phyloP scores from a whole-genome alignment of 805 yeast species.

The Candida patagonica region DNA sequence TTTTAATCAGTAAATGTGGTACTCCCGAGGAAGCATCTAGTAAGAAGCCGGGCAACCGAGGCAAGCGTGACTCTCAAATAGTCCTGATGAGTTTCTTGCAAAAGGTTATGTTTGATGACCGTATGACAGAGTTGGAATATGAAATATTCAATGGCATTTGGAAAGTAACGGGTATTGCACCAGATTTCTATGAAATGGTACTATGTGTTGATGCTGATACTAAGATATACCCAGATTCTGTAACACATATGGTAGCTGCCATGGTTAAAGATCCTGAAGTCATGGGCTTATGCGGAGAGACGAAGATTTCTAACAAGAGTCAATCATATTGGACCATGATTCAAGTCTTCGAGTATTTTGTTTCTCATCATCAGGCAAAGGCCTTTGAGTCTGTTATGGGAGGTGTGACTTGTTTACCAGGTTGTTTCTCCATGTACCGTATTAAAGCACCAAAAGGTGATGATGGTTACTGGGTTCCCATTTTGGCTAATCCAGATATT shows the following conservation, averaged over 20 bases:
- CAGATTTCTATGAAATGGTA: slow-evolving; percentile 70
- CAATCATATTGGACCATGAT: slow-evolving; percentile 87
- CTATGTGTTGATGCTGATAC: slow-evolving; percentile 96
- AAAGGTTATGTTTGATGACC: slow-evolving; percentile 78
- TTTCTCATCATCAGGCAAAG: slow-evolving; percentile 89
- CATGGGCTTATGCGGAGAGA: slow-evolving; percentile 94
- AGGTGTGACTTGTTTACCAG: slow-evolving; percentile 91
- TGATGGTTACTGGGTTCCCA: slow-evolving; percentile 85
- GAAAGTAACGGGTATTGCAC: slow-evolving; percentile 77
- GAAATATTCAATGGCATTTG: slow-evolving; percentile 68
- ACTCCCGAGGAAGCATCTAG: slow-evolving; percentile 70
- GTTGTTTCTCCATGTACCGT: slow-evolving; percentile 88
- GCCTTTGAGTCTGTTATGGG: slow-evolving; percentile 95
- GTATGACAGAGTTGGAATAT: slow-evolving; percentile 86
- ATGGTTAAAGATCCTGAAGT: slow-evolving; percentile 78
- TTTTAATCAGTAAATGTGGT: slow-evolving; percentile 77
- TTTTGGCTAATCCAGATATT: slow-evolving; percentile 84
- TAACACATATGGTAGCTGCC: slow-evolving; percentile 84
- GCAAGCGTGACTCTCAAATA: slow-evolving; percentile 91
- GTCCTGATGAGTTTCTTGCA: slow-evolving; percentile 86
- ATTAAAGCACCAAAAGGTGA: slow-evolving; percentile 67
- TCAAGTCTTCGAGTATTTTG: slow-evolving; percentile 88
- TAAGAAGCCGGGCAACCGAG: slow-evolving; percentile 86
- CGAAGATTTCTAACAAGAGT: slow-evolving; percentile 76
- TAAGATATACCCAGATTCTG: slow-evolving; percentile 72